Evolutionary conservation across 441 rosid genomes (phyloP).

Genomic region (Jatropha podagrica): DNA sequence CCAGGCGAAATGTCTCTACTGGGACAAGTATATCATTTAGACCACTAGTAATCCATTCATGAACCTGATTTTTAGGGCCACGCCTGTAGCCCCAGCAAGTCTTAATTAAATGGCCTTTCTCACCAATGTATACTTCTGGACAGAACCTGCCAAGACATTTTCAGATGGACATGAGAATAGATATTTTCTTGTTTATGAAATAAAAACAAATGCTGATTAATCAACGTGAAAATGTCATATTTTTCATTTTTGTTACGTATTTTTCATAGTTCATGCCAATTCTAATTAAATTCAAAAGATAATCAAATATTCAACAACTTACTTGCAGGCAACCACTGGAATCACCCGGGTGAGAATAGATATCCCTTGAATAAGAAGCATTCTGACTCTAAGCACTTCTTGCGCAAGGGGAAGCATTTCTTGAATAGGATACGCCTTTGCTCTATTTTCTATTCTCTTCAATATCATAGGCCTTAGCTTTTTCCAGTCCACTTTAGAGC

Average conservation of each 20-base stretch:
- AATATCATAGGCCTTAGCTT: slow-evolving; percentile 70
- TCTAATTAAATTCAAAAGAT: neutral
- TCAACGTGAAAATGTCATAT: neutral
- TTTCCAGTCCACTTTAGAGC: slow-evolving; percentile 54
- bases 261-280: neutral
- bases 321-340: slow-evolving; percentile 79
- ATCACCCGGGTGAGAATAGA: slow-evolving; percentile 51
- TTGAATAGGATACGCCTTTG: slow-evolving; percentile 57
- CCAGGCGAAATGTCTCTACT: slow-evolving; percentile 58
- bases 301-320: slow-evolving; percentile 22
- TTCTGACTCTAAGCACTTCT: slow-evolving; percentile 59
- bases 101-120: slow-evolving; percentile 74
- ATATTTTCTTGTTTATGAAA: neutral
- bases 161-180: neutral
- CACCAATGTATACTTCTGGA: slow-evolving; percentile 72
- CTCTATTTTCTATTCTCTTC: slow-evolving; percentile 62
- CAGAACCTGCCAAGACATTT: slow-evolving; percentile 57
- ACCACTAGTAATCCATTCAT: slow-evolving; percentile 77
- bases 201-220: neutral
- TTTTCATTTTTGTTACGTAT: neutral
- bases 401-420: slow-evolving; percentile 61
- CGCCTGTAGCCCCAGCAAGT: slow-evolving; percentile 67
- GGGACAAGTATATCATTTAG: slow-evolving; percentile 68
- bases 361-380: slow-evolving; percentile 51
- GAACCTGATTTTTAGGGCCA: slow-evolving; percentile 57